Base-by-base conservation (phyloP, 2,329 filamentous ascomycete genomes). In the Hansfordia pulvinata region DNA sequence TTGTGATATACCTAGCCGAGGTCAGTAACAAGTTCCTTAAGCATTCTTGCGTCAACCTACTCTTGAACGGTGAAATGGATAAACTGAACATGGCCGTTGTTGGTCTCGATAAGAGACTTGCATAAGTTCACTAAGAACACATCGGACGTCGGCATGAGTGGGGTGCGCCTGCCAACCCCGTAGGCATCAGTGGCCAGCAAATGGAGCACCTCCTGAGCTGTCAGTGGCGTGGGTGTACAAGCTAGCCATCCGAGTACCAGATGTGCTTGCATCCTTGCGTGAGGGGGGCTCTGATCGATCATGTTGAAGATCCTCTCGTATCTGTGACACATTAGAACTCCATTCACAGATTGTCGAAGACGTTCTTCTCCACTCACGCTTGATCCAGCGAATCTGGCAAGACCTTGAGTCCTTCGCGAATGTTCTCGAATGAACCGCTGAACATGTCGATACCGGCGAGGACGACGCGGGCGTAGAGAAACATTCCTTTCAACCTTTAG, bases 1-100 rank as follows among this genome's bases (percentile, higher is more conserved):
- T 34, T 14, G 27, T 23, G 6, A 36, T 19, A 17, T 38, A 38
- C 20, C 35, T 33, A 10, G 8, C 15, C 3, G 6, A 3, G 7
- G 10, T 15, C n/a, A 20, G 12, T 19, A 5, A 17, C 13, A n/a
- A 21, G 10, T 23, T n/a, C n/a, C n/a, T n/a, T n/a, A n/a, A n/a
- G n/a, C n/a, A n/a, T n/a, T n/a, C n/a, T n/a, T n/a, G n/a, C n/a
- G n/a, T n/a, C n/a, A n/a, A 29, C 35, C 23, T 27, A 41, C 42
- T 49, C 38, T 26, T 48, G 41, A 10, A 39, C 47, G 3, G 46
- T 51, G 30, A 49, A 51, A 27, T 51, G 46, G 4, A 49, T 44
- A 27, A 51, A 46, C 4, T 46, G 44, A 8, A 46, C 30, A 13
- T 35, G 30, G 4, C 34, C 39, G 33, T 49, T 39, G 2, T 39